Base-by-base conservation (phyloP, 169 alveolate genomes). In the Cryptosporidium tyzzeri region DNA sequence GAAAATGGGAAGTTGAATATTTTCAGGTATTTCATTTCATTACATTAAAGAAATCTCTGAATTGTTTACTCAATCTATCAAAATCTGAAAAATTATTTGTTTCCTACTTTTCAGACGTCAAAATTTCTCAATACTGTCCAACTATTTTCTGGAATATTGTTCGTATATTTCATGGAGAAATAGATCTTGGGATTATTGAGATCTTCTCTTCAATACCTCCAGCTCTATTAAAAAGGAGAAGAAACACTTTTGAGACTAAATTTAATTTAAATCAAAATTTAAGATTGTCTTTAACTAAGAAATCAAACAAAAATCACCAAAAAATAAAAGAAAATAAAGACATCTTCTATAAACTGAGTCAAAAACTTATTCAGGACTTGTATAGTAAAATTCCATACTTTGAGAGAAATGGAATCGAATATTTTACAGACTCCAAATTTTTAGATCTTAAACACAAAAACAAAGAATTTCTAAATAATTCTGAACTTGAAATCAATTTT, bases 111-210 rank as follows among this genome's bases (percentile, higher is more conserved):
- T 31, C 73, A 31, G 73, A 67, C 16, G 35, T 67, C 9, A 26
- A 10, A 21, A 62, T 70, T 35, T 35, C 84, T 3, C 67, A 45
- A 44, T 44, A 45, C 44, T 70, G 84, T 16, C 84, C 84, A 3
- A 70, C 84, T 29, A 45, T 70, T 29, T 70, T 45, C 44, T 70
- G 84, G 84, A 70, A 70, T 44, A 39, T 70, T 39, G 84, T 29
- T 3, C 35, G 84, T n/a, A 70, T 70, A 35, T 70, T 70, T 29
- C 39, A 70, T 16, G 59, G 84, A 8, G 84, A 70, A 9, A 45
- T 70, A 35, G 84, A 70, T 23, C 12, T 35, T 29, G 84, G 84
- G 18, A 70, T 70, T 45, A 21, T 16, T 16, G 37, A 45, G 18
- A 16, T 70, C 44, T 31, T 70, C 67, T 39, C 67, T 3, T 45